Evolutionary conservation across 192 early-diverging fungal species (phyloP), one percentile per base, ranked within the genome.

Genomic region (Obelidium mucronatum): DNA sequence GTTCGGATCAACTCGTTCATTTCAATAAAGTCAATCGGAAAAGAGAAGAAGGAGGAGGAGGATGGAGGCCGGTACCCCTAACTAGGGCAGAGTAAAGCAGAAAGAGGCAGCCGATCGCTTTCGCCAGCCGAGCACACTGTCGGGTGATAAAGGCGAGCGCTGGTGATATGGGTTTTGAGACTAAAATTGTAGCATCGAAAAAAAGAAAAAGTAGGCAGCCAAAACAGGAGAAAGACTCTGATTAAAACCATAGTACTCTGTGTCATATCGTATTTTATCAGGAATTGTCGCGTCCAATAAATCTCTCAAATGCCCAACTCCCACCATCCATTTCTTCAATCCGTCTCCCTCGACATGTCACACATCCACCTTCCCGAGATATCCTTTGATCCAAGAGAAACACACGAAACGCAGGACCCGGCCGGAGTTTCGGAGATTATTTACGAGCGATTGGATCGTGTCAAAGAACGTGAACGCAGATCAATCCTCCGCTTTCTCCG

Each of bases 371-470:
- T 72, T 6, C 69, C 69, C 31, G 53, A 72, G 19, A 58, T 72
- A 17, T 72, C 69, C 6, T 58, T 72, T 58, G 69, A 72, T 40
- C 51, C 54, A 1, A 11, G 35, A n/a, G 69, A 72, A 30, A 72
- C 69, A 28, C 69, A 72, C 58, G 69, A 72, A 30, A 8, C 54
- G 11, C 51, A 54, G 22, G 69, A 72, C 58, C 69, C 69, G 26
- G 54, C 55, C 5, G 54, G 39, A 0, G 36, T 72, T 6, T 58
- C 53, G 1, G 22, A 72, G 31, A 35, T 72, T 13, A 72, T 72
- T 35, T 72, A 58, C 40, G 54, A 59, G 37, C 51, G 69, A 8
- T 54, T 72, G 15, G 69, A 72, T 40, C 19, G 34, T 17, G 69
- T 72, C 4, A 72, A 72, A 40, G 54, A 35, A 58, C 69, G 69